Evolutionary conservation across 2,329 filamentous ascomycete genomes (phyloP), one percentile per base, ranked within the genome.

Genomic region (Hypomyces rosellus): DNA sequence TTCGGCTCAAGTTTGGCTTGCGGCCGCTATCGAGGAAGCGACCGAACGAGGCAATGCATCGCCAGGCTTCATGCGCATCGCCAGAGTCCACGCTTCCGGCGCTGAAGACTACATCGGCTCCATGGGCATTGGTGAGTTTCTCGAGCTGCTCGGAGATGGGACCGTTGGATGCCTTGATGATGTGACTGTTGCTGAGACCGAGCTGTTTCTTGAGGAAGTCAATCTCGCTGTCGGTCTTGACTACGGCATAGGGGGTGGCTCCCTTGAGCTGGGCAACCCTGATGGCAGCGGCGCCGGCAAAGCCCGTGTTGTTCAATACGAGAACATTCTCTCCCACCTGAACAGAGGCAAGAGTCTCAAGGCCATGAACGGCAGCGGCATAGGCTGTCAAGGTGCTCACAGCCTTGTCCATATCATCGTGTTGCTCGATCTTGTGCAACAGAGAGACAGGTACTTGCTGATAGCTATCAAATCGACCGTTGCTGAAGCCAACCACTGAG

Each of bases 81-180:
- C 72, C 55, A 1, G 65, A 54, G 36, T 69, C 62, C 8, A 63
- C 65, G 3, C 63, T 58, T 0, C 69, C 58, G 4, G 65, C 65
- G 54, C 69, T 69, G 38, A 69, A 53, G 0, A 69, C 59, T 1
- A 70, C 57, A 36, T 70, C 66, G n/a, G 70, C 65, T 12, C 69
- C 68, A 0, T 54, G 48, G 8, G 59, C 58, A 4, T 50, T 49
- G 2, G 68, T 70, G 0, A 54, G 53, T 1, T 45, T 39, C 25
- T 59, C 55, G 0, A 70, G 53, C 1, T 59, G 61, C 2, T 52
- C 39, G 0, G 55, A 61, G 41, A 72, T 70, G 1, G 55, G 52
- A 0, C 53, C 55, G 41, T 65, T 59, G 9, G 63, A 61, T 38
- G 61, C 63, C 16, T 56, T 61, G 47, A 71, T 65, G 34, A 73